A percentile compares a stretch with the other conserved stretches of the same genome.
Evolutionary conservation across 148 eudicot genomes (phyloP).

Genomic region (Chenopodium formosanum): DNA sequence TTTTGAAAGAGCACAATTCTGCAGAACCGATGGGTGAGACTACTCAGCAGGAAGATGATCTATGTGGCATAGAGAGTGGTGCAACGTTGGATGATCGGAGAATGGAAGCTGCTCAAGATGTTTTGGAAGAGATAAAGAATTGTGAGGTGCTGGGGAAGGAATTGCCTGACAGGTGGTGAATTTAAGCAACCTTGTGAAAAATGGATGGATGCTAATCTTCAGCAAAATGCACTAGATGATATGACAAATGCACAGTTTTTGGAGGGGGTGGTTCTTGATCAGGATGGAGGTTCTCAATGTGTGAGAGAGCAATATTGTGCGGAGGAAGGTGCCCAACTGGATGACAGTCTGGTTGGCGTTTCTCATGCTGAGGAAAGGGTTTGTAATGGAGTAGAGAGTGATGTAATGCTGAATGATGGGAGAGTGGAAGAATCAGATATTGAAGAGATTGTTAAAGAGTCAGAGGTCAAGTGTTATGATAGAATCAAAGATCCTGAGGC

Average conservation of each 20-base stretch:
- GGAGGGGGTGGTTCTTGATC: background rate
- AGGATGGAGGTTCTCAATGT: background rate
- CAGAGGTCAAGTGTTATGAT: background rate
- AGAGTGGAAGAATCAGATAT: constrained; percentile 1
- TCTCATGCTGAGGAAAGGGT: constrained; percentile 8
- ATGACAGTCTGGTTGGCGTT: background rate
- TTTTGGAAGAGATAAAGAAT: background rate
- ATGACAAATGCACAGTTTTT: background rate
- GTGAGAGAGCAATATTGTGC: background rate
- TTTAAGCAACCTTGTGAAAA: constrained; percentile 9
- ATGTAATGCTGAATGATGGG: constrained; percentile 1
- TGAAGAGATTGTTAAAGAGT: constrained; percentile 13
- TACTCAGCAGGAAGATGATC: no score
- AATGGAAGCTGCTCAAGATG: no score
- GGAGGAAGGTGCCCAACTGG: background rate
- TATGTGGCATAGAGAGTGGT: no score
- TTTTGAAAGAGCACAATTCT: no score
- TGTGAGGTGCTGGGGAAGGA: constrained; percentile 3
- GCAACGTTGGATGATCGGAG: no score
- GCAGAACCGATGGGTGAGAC: no score
- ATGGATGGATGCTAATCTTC: background rate
- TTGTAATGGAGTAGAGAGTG: constrained; percentile 9
- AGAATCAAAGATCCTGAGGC: constrained; percentile 7
- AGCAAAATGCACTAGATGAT: background rate
- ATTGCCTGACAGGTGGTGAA: background rate